A percentile compares a stretch with the other conserved stretches of the same genome.
Conservation (phyloP, 805 yeast species). For the Saccharomyces mikatae region DNA sequence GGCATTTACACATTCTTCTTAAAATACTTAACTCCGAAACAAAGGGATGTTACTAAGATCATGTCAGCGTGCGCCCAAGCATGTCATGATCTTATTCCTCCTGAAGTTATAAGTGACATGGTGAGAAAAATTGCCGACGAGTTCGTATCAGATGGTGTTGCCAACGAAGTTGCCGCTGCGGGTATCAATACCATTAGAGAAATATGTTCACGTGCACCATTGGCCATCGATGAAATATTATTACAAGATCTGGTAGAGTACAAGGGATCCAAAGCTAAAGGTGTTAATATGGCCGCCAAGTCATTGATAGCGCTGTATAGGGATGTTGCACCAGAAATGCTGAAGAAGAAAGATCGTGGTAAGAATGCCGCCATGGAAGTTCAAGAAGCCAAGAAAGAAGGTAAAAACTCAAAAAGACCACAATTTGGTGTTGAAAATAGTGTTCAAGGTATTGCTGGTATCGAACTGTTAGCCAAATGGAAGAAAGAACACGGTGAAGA, state of each 20-base stretch:
- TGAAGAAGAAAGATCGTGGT: slow-evolving; percentile 84
- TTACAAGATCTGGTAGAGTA: slow-evolving; percentile 86
- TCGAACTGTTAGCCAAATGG: slow-evolving; percentile 87
- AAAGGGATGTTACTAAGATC: slow-evolving; percentile 85
- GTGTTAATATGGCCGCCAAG: slow-evolving; percentile 92
- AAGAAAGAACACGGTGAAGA: slow-evolving; percentile 40
- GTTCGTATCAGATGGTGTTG: slow-evolving; percentile 96
- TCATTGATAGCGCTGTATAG: slow-evolving; percentile 78
- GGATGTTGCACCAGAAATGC: slow-evolving; percentile 95
- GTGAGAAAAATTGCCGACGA: slow-evolving; percentile 93
- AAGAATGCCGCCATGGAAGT: slow-evolving; percentile 80
- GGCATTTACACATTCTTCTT: slow-evolving; percentile 85
- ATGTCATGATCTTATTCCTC: slow-evolving; percentile 93
- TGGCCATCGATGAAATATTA: slow-evolving; percentile 82
- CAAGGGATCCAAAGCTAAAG: slow-evolving; percentile 86
- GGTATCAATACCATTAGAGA: slow-evolving; percentile 95
- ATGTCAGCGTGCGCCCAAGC: slow-evolving; percentile 98
- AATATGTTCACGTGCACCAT: slow-evolving; percentile 84
- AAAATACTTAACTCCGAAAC: slow-evolving; percentile 90
- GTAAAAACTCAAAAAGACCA: slow-evolving; percentile 32
- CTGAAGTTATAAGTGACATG: slow-evolving; percentile 74
- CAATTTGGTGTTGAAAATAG: slow-evolving; percentile 69
- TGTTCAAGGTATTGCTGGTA: slow-evolving; percentile 76
- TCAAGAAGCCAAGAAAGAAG: slow-evolving; percentile 50
- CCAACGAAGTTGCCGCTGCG: slow-evolving; percentile 96